Evolutionary conservation across 768 basidiomycete species (phyloP).

Genomic region (Collybia mongolica): DNA sequence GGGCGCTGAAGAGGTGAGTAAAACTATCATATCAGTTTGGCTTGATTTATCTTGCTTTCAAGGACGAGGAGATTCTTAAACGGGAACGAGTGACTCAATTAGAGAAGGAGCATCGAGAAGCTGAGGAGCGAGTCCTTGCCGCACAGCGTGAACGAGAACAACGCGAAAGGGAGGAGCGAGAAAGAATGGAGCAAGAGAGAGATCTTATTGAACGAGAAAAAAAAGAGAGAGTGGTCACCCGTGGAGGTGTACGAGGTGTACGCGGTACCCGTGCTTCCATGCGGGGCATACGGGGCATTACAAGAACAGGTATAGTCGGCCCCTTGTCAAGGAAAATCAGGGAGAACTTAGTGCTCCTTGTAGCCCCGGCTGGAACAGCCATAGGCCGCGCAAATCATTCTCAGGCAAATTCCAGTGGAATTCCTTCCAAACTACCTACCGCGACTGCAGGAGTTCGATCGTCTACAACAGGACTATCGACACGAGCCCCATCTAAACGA

Average conservation of each 20-base stretch:
- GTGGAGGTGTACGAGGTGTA: slow-evolving; percentile 68
- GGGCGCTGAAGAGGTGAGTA: slow-evolving; percentile 68
- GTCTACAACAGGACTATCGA: slow-evolving; percentile 5
- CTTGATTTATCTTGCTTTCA: not conserved
- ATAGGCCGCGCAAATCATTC: slow-evolving; percentile 4
- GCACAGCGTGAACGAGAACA: slow-evolving; percentile 39
- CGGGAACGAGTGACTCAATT: slow-evolving; percentile 45
- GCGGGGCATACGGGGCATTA: slow-evolving; percentile 43
- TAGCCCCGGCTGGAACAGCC: slow-evolving; percentile 4
- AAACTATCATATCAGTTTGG: not conserved
- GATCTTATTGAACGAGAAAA: slow-evolving; percentile 46
- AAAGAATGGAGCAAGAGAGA: slow-evolving; percentile 35
- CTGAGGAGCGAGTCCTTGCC: slow-evolving; percentile 40
- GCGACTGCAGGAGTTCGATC: slow-evolving; percentile 6
- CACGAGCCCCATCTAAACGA: slow-evolving; percentile 8
- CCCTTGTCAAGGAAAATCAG: not conserved
- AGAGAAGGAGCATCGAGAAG: slow-evolving; percentile 39
- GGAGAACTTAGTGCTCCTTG: not conserved
- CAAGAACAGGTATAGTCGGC: slow-evolving; percentile 32
- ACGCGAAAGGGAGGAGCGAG: slow-evolving; percentile 47
- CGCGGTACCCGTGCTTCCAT: slow-evolving; percentile 69
- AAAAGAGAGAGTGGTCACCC: slow-evolving; percentile 32
- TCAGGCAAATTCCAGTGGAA: not conserved
- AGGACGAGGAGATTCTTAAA: slow-evolving; percentile 63
- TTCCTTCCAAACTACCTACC: slow-evolving; percentile 15